Conservation (phyloP, 73 alveolate species). For the Tetrahymena malaccensis region DNA sequence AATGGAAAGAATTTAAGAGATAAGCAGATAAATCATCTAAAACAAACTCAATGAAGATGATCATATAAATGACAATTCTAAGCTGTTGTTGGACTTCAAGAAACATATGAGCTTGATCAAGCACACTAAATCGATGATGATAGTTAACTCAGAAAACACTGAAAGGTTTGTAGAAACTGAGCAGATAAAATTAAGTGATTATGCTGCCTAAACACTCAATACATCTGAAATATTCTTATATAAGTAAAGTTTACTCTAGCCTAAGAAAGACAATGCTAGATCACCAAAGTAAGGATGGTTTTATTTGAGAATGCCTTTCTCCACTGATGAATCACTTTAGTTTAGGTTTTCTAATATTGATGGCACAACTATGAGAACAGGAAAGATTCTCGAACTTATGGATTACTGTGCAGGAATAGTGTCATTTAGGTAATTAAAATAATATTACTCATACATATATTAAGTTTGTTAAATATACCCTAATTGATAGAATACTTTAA, state of each 20-base stretch:
- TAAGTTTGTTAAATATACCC: not conserved
- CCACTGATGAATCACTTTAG: not conserved
- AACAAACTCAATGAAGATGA: not conserved
- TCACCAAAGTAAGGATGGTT: not conserved
- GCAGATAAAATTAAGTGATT: not conserved
- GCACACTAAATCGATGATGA: not conserved
- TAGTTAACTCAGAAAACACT: not conserved
- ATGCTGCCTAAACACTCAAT: not conserved
- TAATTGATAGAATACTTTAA: not conserved
- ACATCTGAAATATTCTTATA: not conserved
- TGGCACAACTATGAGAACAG: not conserved
- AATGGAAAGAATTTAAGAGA: not conserved
- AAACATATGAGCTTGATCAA: not conserved
- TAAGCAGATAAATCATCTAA: not conserved
- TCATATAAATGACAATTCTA: not conserved
- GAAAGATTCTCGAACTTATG: not conserved
- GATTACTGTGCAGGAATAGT: not conserved
- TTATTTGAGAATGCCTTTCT: not conserved
- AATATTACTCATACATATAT: not conserved
- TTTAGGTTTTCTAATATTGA: not conserved
- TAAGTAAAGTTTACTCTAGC: not conserved
- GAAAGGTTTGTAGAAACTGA: not conserved
- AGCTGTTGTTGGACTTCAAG: not conserved
- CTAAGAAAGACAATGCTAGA: not conserved
- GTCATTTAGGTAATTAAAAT: not conserved